Evolutionary conservation across 2,329 filamentous ascomycete genomes (phyloP), one percentile per base, ranked within the genome.

Genomic region (Phyllosticta citriasiana): DNA sequence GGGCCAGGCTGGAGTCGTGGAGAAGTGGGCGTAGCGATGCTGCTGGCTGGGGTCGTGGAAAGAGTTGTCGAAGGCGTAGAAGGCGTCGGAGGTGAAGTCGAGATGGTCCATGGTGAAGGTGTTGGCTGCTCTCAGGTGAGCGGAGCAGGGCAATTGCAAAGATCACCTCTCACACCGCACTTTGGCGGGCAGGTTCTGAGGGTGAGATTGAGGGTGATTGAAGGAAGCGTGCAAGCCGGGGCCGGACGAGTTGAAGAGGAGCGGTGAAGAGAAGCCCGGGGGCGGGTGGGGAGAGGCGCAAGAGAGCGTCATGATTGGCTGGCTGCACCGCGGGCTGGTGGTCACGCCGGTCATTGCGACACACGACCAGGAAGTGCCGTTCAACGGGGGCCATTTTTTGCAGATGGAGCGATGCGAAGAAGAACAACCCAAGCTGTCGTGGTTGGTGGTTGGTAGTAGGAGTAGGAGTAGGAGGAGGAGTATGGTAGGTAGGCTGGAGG

Each of bases 1-100:
- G 65, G 73, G 73, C 73, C 73, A 76, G 60, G 73, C 71, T 58
- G 69, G 68, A 59, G 63, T 62, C 53, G 68, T 66, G 61, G 66
- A 62, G 57, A 66, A 65, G 66, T 69, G 69, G 65, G 65, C 67
- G 64, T 68, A 60, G 14, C 58, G 58, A 2, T 53, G 51, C 24
- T 53, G 25, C 55, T 57, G 55, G 30, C 47, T 27, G 54, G 59
- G 59, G 19, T 61, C 59, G 33, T 60, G 59, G 53, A 56, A 47
- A 27, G 30, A 33, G 26, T 53, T 53, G 40, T 57, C 54, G 54
- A 61, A 57, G 59, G 40, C 59, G 54, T 54, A 55, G 54, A 61
- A 57, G 59, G 47, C 59, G 59, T 61, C 59, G 54, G 59, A 57
- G 55, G 55, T 61, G 59, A 57, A 61, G 59, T 61, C 59, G 59